These are phyloP conservation scores for Blastosporella zonata DNA, from an alignment of 1,284 basidiomycete species.

Conservation along the genomic window DNA sequence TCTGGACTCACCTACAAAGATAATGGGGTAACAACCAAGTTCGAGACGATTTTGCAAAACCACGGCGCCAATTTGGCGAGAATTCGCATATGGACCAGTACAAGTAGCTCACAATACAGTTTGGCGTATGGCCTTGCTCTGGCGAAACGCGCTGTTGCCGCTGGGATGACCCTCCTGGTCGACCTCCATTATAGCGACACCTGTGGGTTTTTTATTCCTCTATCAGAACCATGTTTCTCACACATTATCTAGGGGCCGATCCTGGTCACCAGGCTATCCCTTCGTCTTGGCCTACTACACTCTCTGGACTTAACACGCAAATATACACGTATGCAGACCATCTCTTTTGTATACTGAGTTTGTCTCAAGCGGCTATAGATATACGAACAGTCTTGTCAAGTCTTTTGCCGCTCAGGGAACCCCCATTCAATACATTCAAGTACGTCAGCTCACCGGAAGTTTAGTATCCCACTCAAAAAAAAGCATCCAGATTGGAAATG, in stretches of 20 bases:
- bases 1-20: conserved; percentile 50
- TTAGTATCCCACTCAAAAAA: neutral
- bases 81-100: conserved; percentile 61
- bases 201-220: conserved; percentile 33
- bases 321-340: conserved; percentile 44
- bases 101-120: conserved; percentile 46
- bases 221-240: neutral
- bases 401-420: conserved; percentile 53
- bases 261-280: conserved; percentile 61
- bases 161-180: conserved; percentile 55
- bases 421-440: conserved; percentile 51
- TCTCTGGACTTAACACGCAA: conserved; percentile 49
- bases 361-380: conserved; percentile 30
- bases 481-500: conserved; percentile 49
- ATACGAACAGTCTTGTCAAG: conserved; percentile 49
- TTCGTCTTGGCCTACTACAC: conserved; percentile 50
- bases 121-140: conserved; percentile 51
- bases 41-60: conserved; percentile 53
- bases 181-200: conserved; percentile 67
- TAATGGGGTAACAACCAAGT: conserved; percentile 36
- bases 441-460: conserved; percentile 10
- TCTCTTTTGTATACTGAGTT: neutral
- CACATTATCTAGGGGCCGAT: conserved; percentile 49
- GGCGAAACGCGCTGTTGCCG: conserved; percentile 53
- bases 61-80: conserved; percentile 58